Percentiles rank a stretch among this genome's conserved stretches.
phyloP scores from a whole-genome alignment of 768 basidiomycete genomes.

The Kwoniella newhampshirensis region DNA sequence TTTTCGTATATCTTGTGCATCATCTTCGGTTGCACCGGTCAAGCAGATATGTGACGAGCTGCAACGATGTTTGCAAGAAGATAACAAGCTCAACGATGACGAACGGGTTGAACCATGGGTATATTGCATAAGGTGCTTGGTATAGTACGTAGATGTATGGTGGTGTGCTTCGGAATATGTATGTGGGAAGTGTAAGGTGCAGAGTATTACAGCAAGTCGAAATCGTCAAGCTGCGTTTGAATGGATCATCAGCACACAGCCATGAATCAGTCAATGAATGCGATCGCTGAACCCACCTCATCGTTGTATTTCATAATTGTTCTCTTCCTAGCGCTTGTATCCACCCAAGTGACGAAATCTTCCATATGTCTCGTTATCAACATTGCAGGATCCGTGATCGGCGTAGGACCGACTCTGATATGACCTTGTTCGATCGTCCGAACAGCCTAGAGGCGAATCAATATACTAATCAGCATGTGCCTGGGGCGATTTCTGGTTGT shows the following conservation, averaged over 20 bases:
- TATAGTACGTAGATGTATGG: too few species aligned
- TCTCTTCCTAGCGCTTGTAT: conserved; percentile 93
- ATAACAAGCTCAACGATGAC: too few species aligned
- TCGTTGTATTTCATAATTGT: conserved; percentile 96
- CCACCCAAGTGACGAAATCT: conserved; percentile 99
- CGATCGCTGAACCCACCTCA: conserved; percentile 66
- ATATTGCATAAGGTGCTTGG: too few species aligned
- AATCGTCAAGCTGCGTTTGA: conserved; percentile 79
- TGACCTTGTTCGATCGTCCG: conserved; percentile 99
- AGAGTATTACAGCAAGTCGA: conserved; percentile 67
- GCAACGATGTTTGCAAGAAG: too few species aligned
- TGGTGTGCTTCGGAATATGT: too few species aligned
- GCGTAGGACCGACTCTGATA: conserved; percentile 92
- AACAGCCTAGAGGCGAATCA: conserved; percentile 61
- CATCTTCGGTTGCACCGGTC: too few species aligned
- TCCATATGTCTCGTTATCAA: conserved; percentile 97
- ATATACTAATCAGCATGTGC: background rate
- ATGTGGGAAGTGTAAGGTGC: too few species aligned
- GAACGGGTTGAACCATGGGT: too few species aligned
- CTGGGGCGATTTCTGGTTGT: too few species aligned
- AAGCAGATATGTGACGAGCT: too few species aligned
- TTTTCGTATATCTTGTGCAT: too few species aligned
- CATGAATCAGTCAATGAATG: conserved; percentile 1
- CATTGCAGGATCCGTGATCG: conserved; percentile 92
- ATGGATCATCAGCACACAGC: background rate